Evolutionary conservation across 202 grass and related monocot genomes (phyloP), one percentile per base, ranked within the genome.

Genomic region (Carex arenaria): DNA sequence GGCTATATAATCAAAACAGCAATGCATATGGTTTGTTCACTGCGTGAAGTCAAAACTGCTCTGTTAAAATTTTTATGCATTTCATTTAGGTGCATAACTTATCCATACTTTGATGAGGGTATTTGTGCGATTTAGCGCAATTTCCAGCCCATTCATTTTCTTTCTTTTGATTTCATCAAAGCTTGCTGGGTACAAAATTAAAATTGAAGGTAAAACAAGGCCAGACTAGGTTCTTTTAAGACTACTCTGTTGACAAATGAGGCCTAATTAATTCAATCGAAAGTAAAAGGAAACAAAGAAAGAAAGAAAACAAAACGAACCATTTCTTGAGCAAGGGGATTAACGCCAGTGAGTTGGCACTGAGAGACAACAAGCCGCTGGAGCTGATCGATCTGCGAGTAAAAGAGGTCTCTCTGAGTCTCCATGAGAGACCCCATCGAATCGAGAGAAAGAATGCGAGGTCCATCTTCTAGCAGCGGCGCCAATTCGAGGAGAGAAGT

Each of bases 301-400:
- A 59, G 28, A 34, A 59, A 78, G 0, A 81, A 10, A 72, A 12
- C 52, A 77, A 22, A 49, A 65, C 80, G 85, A 19, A 94, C 96
- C 96, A 98, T 98, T 82, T 98, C 96, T 81, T 98, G 96, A 13
- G 96, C 86, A 53, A 95, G 92, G 55, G 95, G 95, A 59, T 98
- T 95, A 74, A 95, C 92, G 40, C 95, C 92, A 8, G 92, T 98
- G 77, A 95, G 89, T 55, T 79, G 86, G 83, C 95, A 98, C 90
- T 98, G 95, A 10, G 85, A 63, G 52, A 87, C 86, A 70, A 98
- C 95, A 23, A 98, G 87, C 34, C 85, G 81, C 51, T 93, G 86
- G 28, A 98, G 88, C 76, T 93, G 89, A 45, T 90, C 87, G 83
- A 87, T 87, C 92, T 98, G 95, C 67, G 64, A 72, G 89, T 90